A percentile compares a stretch with the other conserved stretches of the same genome.
phyloP scores from a whole-genome alignment of 2,329 filamentous ascomycete species.

The Scytalidium sp. region DNA sequence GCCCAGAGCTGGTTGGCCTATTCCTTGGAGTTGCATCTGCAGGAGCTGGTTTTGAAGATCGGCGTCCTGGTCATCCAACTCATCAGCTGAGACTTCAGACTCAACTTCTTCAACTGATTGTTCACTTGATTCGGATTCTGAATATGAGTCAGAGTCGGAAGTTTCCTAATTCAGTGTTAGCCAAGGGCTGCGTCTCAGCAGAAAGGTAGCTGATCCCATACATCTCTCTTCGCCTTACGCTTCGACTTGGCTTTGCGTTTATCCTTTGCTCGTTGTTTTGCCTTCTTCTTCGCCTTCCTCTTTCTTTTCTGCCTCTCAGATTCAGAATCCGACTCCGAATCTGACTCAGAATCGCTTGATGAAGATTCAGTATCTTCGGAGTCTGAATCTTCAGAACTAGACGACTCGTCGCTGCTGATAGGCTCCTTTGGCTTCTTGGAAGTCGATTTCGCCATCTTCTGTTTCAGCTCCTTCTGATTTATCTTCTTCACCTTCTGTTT shows the following conservation, averaged over 20 bases:
- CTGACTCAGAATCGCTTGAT: slow-evolving; percentile 10
- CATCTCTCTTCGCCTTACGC: slow-evolving; percentile 31
- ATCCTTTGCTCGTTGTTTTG: slow-evolving; percentile 28
- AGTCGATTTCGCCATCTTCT: slow-evolving; percentile 17
- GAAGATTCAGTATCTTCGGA: slow-evolving; percentile 13
- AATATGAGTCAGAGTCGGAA: slow-evolving; percentile 24
- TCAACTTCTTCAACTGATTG: slow-evolving; percentile 25
- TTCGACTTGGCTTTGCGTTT: slow-evolving; percentile 38
- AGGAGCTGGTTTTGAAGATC: slow-evolving; percentile 20
- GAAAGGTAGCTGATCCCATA: slow-evolving; percentile 15
- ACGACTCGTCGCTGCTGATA: slow-evolving; percentile 14
- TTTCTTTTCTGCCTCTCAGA: slow-evolving; percentile 30
- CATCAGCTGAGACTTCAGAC: slow-evolving; percentile 11
- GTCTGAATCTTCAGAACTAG: slow-evolving; percentile 14
- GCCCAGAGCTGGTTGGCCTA: slow-evolving; percentile 10
- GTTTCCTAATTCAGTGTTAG: slow-evolving; percentile 15
- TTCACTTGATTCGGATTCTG: slow-evolving; percentile 27
- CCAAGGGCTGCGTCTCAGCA: neutral
- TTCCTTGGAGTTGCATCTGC: slow-evolving; percentile 20
- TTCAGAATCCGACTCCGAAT: slow-evolving; percentile 23
- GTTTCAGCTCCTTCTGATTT: slow-evolving; percentile 14
- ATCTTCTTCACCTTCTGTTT: slow-evolving; percentile 18
- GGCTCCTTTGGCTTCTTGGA: slow-evolving; percentile 17
- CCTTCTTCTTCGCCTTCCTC: slow-evolving; percentile 32
- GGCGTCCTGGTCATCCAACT: slow-evolving; percentile 8